A percentile compares a stretch with the other conserved stretches of the same genome.
These are phyloP conservation scores for Neostapfia colusana DNA, from an alignment of 176 grass and related monocot genomes.

Conservation along the genomic window DNA sequence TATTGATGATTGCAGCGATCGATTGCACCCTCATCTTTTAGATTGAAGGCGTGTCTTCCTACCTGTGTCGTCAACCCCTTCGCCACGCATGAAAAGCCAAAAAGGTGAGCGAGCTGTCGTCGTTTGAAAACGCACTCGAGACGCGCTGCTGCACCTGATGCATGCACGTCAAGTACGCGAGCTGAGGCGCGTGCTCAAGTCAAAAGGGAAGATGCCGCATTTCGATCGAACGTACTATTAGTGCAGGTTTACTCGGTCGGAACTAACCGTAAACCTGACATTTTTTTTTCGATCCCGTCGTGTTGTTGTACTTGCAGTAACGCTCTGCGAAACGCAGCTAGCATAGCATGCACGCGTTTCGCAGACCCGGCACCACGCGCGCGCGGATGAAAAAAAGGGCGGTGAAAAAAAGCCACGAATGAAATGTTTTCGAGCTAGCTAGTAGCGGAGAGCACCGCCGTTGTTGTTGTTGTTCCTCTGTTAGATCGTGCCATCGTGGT, in stretches of 20 bases:
- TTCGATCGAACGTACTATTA: too few relatives aligned
- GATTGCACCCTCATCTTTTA: conserved; percentile 19
- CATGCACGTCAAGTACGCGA: not conserved
- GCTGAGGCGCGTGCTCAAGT: not conserved
- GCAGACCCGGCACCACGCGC: too few relatives aligned
- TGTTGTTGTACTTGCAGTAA: too few relatives aligned
- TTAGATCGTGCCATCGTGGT: conserved; percentile 12
- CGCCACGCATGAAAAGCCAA: not conserved
- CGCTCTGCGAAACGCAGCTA: too few relatives aligned
- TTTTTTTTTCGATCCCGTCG: too few relatives aligned
- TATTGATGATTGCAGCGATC: conserved; percentile 44
- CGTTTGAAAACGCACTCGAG: not conserved
- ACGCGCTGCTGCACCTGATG: not conserved
- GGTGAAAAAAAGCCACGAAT: conserved; percentile 7
- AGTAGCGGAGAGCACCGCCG: not conserved
- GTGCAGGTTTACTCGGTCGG: too few relatives aligned
- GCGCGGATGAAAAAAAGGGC: conserved; percentile 25
- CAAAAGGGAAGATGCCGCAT: too few relatives aligned
- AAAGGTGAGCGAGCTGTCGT: not conserved
- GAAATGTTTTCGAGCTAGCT: conserved; percentile 23
- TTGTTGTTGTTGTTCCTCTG: not conserved
- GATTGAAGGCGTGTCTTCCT: not conserved
- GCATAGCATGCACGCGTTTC: too few relatives aligned
- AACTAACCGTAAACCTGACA: too few relatives aligned
- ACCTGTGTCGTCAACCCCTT: not conserved